These are phyloP conservation scores for Trebouxia sp. DNA, from an alignment of 139 green algal genomes.

Conservation along the genomic window DNA sequence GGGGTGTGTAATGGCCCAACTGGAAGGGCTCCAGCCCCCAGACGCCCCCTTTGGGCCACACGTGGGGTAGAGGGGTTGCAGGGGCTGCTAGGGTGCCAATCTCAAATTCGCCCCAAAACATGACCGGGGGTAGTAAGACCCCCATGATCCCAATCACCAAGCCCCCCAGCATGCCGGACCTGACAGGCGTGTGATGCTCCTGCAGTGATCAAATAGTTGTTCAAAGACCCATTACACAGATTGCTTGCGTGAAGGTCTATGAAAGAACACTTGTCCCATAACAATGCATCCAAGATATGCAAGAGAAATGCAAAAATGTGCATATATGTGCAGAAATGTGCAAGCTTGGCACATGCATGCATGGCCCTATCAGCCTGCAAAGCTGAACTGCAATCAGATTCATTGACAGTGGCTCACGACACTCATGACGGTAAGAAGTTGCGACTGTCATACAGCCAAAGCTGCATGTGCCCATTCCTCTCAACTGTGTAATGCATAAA, in stretches of 20 bases:
- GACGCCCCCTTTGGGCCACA: conserved; percentile 47
- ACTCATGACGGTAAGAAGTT: no score
- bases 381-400: no score
- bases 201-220: conserved; percentile 5
- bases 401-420: no score
- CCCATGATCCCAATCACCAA: conserved; percentile 51
- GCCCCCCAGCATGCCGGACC: conserved; percentile 42
- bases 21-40: conserved; percentile 9
- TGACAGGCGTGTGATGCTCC: conserved; percentile 51
- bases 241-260: no score
- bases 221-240: no score
- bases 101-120: conserved; percentile 61
- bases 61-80: conserved; percentile 40
- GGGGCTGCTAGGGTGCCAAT: conserved; percentile 46
- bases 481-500: no score
- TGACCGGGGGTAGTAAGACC: conserved; percentile 45
- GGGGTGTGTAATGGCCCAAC: conserved; percentile 2
- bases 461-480: no score
- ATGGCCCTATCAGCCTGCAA: no score
- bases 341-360: no score
- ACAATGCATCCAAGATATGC: background rate
- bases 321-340: no score
- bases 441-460: no score
- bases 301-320: background rate
- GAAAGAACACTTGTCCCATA: no score